Evolutionary conservation across 176 grass and related monocot species (phyloP), one percentile per base, ranked within the genome.

Genomic region (Metroxylon sagu): DNA sequence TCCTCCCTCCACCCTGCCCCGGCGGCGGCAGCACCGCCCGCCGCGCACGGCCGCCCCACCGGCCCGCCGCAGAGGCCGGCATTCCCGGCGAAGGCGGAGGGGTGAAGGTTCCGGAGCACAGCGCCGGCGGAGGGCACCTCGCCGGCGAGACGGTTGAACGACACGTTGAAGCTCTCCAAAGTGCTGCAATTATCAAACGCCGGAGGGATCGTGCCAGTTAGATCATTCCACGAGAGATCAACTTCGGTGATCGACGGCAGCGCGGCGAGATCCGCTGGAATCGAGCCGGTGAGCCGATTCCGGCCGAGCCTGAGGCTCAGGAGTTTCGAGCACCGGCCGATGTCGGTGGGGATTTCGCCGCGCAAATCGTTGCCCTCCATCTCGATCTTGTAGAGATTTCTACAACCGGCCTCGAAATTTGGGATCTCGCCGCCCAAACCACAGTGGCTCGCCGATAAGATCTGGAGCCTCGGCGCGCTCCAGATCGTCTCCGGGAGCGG

Each of bases 201-300:
- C 53, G 75, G 53, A 16, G 93, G 87, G 48, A 98, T 81, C 5
- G 35, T 18, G 28, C 93, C 87, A 7, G 43, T 85, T 35, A 98
- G 87, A 54, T 30, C 29, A 59, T 98, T 98, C 79, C 76, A 83
- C 1, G 93, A 98, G 23, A 92, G 70, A 56, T 98, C 88, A 16
- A 98, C 62, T 18, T 98, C 93, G 0, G 93, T 90, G 43, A 98
- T 88, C 12, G 93, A 88, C 48, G 84, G 93, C 68, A 98, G 72
- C 5, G n/a, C 52, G 2, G 93, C 81, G 6, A 98, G 67, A 29
- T 12, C 87, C 4, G 56, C 51, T 0, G 87, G 93, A 14, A 98
- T 92, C 62, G 74, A 74, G 7, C 93, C 87, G 27, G 25, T 57
- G 28, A 98, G 73, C 14, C 43, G 57, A 53, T 98, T 98, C 16